Evolutionary conservation across 2,329 filamentous ascomycete genomes (phyloP), one percentile per base, ranked within the genome.

Genomic region (Sordariomycetes sp.): DNA sequence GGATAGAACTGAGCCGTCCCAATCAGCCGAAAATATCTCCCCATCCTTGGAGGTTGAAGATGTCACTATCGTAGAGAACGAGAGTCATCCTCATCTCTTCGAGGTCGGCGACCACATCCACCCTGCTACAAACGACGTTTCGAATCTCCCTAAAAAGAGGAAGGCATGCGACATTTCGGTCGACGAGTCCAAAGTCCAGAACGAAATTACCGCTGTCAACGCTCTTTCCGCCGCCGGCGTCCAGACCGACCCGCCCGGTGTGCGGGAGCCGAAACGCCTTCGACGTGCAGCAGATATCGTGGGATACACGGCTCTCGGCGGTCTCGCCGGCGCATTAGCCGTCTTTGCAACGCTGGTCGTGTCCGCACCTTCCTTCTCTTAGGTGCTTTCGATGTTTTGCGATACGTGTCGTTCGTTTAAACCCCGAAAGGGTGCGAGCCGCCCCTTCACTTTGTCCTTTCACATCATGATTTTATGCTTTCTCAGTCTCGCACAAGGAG

Each of bases 341-440:
- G 64, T 73, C 2, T 59, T 73, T 12, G 66, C 67, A 1, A 68
- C 69, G 1, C 62, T 73, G 13, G 68, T 72, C 50, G 71, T 69
- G 59, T 72, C 70, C 10, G 71, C 70, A 1, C 71, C 70, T 17
- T 55, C 53, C 36, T 55, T 34, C 34, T 45, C 10, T 25, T 55
- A 55, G n/a, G 12, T 13, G 20, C n/a, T 25, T 10, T 24, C 53
- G n/a, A n/a, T n/a, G n/a, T n/a, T n/a, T n/a, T n/a, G n/a, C n/a
- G 10, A 24, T 20, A 13, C 35, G 25, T 4, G 36, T 39, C 36
- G 12, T 17, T 39, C 36, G n/a, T n/a, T 39, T 39, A 13, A 39
- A 12, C 17, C 17, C 17, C 36, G 15, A 32, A 32, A 4, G 28
- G 36, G 36, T 17, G 17, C 36, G 3, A 13, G 17, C 36, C 36